phyloP scores from a whole-genome alignment of 352 stramenopile genomes.

The Globisporangium acanthophoron region DNA sequence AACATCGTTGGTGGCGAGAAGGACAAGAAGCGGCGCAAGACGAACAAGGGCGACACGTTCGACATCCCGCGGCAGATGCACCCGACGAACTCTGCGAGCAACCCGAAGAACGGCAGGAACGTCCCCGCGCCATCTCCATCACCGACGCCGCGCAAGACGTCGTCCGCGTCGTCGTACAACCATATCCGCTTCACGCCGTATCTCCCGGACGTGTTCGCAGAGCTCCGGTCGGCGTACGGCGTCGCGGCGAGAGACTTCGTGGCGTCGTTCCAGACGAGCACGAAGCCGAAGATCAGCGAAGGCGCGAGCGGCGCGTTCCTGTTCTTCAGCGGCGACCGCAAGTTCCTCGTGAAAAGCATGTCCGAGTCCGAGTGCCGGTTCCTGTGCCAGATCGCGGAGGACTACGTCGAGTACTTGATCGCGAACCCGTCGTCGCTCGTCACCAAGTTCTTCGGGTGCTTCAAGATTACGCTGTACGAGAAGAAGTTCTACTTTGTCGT shows the following conservation, averaged over 20 bases:
- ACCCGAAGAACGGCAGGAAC: not conserved
- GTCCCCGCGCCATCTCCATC: constrained; percentile 4
- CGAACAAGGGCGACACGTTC: constrained; percentile 11
- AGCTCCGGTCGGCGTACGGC: constrained; percentile 62
- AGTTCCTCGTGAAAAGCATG: constrained; percentile 91
- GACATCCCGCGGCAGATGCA: constrained; percentile 8
- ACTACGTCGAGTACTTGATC: constrained; percentile 85
- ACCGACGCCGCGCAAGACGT: constrained; percentile 2
- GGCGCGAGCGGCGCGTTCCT: constrained; percentile 89
- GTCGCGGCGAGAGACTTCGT: constrained; percentile 66
- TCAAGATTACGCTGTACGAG: constrained; percentile 88
- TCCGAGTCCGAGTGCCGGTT: constrained; percentile 75
- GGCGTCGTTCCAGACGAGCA: constrained; percentile 73
- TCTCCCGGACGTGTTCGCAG: constrained; percentile 60
- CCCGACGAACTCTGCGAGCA: not conserved
- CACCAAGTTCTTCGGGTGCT: constrained; percentile 89
- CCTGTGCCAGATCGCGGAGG: constrained; percentile 75
- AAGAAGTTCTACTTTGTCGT: constrained; percentile 91
- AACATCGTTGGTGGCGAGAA: not conserved
- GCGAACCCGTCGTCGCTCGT: constrained; percentile 68
- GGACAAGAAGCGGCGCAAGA: constrained; percentile 9
- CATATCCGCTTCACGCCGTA: constrained; percentile 76
- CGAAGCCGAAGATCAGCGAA: constrained; percentile 87
- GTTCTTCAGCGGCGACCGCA: constrained; percentile 88
- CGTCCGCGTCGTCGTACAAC: constrained; percentile 23